A percentile compares a stretch with the other conserved stretches of the same genome.
Evolutionary conservation across 2,329 filamentous ascomycete genomes (phyloP).

Genomic region (Cercospora zeae-maydis): DNA sequence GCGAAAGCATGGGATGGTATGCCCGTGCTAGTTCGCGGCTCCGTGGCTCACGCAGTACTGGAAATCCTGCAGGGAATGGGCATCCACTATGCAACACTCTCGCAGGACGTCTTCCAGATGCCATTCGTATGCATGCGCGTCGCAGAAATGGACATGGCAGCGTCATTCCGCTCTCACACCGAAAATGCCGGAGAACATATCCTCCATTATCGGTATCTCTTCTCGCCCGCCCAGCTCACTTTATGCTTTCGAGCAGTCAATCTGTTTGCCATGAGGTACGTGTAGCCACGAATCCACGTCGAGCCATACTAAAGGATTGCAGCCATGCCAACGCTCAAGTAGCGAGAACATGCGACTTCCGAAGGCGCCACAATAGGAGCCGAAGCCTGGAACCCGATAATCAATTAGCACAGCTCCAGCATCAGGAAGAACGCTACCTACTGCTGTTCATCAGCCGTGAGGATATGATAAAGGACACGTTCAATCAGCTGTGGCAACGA

Average conservation of each 20-base stretch:
- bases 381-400: not conserved
- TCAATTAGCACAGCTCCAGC: conserved; percentile 33
- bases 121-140: conserved; percentile 13
- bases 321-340: conserved; percentile 4
- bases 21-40: conserved; percentile 3
- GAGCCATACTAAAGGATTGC: not conserved
- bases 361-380: not conserved
- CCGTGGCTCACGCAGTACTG: conserved; percentile 14
- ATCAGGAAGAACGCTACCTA: conserved; percentile 41
- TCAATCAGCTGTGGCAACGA: conserved; percentile 86
- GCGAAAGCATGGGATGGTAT: conserved; percentile 17
- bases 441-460: conserved; percentile 45
- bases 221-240: conserved; percentile 67
- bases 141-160: conserved; percentile 9
- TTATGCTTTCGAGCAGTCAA: conserved; percentile 87
- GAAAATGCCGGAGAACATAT: conserved; percentile 53
- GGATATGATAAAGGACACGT: conserved; percentile 45
- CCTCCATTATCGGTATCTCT: conserved; percentile 76
- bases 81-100: not conserved
- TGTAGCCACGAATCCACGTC: not conserved
- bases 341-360: not conserved
- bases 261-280: conserved; percentile 69
- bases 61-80: conserved; percentile 9
- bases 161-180: not conserved
- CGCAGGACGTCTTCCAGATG: conserved; percentile 15